Evolutionary conservation across 805 yeast genomes (phyloP).

Genomic region (Ascoidea tarda): DNA sequence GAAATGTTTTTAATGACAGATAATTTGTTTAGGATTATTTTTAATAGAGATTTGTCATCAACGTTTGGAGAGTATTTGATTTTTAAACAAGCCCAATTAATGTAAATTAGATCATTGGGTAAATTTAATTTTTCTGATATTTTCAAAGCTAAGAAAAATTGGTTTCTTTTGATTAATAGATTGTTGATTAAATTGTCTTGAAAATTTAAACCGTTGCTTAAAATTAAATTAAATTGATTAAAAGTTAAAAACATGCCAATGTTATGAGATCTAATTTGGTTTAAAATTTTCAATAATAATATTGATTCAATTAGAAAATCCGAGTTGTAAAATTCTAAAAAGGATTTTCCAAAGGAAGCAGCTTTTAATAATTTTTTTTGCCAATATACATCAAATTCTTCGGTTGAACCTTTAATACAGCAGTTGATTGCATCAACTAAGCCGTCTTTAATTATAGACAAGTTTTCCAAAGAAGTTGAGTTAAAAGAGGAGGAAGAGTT

Average conservation of each 20-base stretch:
- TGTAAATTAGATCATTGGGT: constrained; percentile 40
- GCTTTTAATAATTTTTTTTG: constrained; percentile 74
- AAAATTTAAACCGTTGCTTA: constrained; percentile 27
- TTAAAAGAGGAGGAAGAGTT: not conserved
- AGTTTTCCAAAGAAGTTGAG: constrained; percentile 9
- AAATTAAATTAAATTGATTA: constrained; percentile 25
- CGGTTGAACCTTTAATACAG: constrained; percentile 62
- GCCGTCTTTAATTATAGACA: constrained; percentile 19
- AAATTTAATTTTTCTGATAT: constrained; percentile 35
- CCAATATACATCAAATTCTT: constrained; percentile 65
- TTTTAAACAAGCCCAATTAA: constrained; percentile 72
- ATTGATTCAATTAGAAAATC: constrained; percentile 50
- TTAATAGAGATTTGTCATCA: constrained; percentile 46
- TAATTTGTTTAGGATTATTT: constrained; percentile 33
- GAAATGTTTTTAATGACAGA: constrained; percentile 28
- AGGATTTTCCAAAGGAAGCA: constrained; percentile 74
- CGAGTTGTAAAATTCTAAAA: constrained; percentile 38
- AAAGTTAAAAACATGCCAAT: constrained; percentile 60
- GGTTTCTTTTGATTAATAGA: constrained; percentile 37
- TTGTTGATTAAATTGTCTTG: constrained; percentile 36
- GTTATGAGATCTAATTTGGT: constrained; percentile 48
- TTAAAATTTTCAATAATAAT: constrained; percentile 49
- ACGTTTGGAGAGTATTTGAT: constrained; percentile 37
- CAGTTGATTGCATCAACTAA: constrained; percentile 48
- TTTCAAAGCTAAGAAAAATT: constrained; percentile 49